Base-by-base conservation (phyloP, 116 monocot genomes). In the Posidonia oceanica region DNA sequence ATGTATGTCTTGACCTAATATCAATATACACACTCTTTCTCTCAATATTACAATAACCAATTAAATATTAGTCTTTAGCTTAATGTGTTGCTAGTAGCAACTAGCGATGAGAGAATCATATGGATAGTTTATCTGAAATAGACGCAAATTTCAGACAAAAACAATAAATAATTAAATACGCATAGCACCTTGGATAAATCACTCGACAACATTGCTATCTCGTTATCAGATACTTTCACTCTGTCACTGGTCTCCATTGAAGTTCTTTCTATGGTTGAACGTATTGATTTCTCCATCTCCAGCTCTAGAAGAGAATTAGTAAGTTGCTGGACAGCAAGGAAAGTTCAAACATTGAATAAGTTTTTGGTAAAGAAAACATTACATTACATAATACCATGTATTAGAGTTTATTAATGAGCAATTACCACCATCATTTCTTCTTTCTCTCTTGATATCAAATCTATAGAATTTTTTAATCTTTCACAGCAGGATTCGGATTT, bases 351-450 rank as follows among this genome's bases (percentile, higher is more conserved):
- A 61, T 12, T 29, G 3, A 61, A 61, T 11, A 61, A 4, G 57
- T 16, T 20, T 20, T n/a, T 52, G 52, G 52, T 52, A 52, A 52
- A 52, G 57, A 57, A 16, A 57, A n/a, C 57, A 57, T 65, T 12
- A 10, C 29, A 48, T 48, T 6, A 48, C 7, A 10, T 6, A 12
- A 7, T 48, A 48, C 12, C 7, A 7, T 48, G 12, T 7, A 48
- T 12, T 48, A 48, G 48, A 48, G 48, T 48, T 48, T 48, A 48
- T 12, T 10, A 1, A 42, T 10, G 48, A 48, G 48, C 8, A 61
- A 44, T 56, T 75, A 95, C 95, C 86, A 88, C 69, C 70, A 64
- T 88, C 86, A 95, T 83, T 54, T 91, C 84, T 84, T 91, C 88
- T 72, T 95, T 95, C 75, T 91, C 88, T 74, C 39, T 81, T 63